A percentile compares a stretch with the other conserved stretches of the same genome.
Conservation (phyloP, 2,329 filamentous ascomycete species). For the Ophiostoma ips region DNA sequence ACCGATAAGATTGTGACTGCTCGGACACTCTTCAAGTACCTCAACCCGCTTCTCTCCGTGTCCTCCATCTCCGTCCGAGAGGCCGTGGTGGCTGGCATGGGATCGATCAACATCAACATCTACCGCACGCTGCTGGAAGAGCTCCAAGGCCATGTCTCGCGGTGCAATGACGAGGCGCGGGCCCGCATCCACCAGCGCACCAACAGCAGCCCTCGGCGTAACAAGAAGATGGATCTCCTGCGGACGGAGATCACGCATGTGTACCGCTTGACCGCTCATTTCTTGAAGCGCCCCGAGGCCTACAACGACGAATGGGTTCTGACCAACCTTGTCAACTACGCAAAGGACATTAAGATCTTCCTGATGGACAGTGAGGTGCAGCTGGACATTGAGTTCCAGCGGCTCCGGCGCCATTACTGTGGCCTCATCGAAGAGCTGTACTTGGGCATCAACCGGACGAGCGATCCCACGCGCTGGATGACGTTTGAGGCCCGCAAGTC, state of each 20-base stretch:
- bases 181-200: slow-evolving; percentile 75
- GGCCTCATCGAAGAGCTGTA: slow-evolving; percentile 87
- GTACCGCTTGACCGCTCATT: slow-evolving; percentile 85
- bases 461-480: slow-evolving; percentile 85
- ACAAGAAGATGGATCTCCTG: slow-evolving; percentile 70
- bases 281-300: slow-evolving; percentile 64
- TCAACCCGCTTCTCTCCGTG: slow-evolving; percentile 75
- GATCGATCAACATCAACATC: slow-evolving; percentile 87
- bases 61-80: slow-evolving; percentile 71
- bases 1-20: slow-evolving; percentile 76
- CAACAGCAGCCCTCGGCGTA: slow-evolving; percentile 67
- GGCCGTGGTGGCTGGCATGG: slow-evolving; percentile 80
- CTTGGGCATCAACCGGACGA: slow-evolving; percentile 74
- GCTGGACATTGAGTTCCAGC: slow-evolving; percentile 88
- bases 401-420: slow-evolving; percentile 83
- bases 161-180: slow-evolving; percentile 80
- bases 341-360: slow-evolving; percentile 85
- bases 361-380: slow-evolving; percentile 91
- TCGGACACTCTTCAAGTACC: slow-evolving; percentile 74
- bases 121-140: slow-evolving; percentile 86
- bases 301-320: slow-evolving; percentile 84
- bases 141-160: slow-evolving; percentile 70
- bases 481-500: slow-evolving; percentile 94
- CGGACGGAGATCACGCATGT: slow-evolving; percentile 93
- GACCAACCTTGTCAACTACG: slow-evolving; percentile 74